Evolutionary conservation across 2,329 filamentous ascomycete species (phyloP).

Genomic region (Colletotrichum trifolii): DNA sequence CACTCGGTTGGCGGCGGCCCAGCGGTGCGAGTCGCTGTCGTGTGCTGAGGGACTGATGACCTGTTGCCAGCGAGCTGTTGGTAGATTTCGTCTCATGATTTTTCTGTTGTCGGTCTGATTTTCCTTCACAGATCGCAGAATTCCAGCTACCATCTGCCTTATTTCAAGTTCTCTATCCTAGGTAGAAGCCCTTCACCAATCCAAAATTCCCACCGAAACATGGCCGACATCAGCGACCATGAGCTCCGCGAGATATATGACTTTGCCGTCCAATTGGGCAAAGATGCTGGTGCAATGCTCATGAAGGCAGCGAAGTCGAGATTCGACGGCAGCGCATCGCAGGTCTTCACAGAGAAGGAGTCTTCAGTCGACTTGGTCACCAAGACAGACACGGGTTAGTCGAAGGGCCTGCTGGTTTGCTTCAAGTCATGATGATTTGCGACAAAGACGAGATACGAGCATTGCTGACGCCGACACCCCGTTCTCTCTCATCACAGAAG

Average conservation of each 20-base stretch:
- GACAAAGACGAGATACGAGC: neutral
- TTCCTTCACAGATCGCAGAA: too few relatives aligned
- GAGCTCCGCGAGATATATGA: slow-evolving; percentile 74
- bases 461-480: too few relatives aligned
- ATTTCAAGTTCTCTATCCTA: too few relatives aligned
- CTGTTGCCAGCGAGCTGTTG: neutral
- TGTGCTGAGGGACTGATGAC: slow-evolving; percentile 2
- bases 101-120: too few relatives aligned
- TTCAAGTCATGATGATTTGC: neutral
- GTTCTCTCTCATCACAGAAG: slow-evolving; percentile 58
- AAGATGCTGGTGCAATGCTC: slow-evolving; percentile 75
- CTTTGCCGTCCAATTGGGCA: slow-evolving; percentile 77
- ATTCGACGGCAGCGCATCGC: slow-evolving; percentile 51
- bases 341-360: slow-evolving; percentile 72
- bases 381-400: slow-evolving; percentile 76
- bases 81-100: too few relatives aligned
- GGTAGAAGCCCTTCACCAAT: too few relatives aligned
- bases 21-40: slow-evolving; percentile 14
- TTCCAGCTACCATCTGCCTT: too few relatives aligned
- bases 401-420: neutral
- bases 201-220: slow-evolving; percentile 1
- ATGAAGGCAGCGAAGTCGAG: slow-evolving; percentile 71
- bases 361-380: slow-evolving; percentile 83
- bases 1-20: slow-evolving; percentile 34
- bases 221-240: slow-evolving; percentile 46